Percentiles rank a stretch among this genome's conserved stretches.
Evolutionary conservation across 371 early-diverging fungal genomes (phyloP).

Genomic region (Dichotomocladium elegans): DNA sequence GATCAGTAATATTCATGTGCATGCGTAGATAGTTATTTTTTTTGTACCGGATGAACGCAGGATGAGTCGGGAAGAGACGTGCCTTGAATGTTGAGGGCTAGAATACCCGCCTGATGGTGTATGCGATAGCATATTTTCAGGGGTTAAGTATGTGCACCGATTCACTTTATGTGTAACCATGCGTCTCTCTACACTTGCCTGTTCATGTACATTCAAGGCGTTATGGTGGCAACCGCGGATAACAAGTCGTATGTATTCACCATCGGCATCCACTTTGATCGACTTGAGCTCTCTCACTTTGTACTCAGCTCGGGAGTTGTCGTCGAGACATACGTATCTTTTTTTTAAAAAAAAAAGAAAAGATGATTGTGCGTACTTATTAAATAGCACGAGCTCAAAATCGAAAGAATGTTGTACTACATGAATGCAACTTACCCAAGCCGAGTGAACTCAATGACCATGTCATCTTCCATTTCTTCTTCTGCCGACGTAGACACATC

Average conservation of each 20-base stretch:
- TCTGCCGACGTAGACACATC: background rate
- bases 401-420: background rate
- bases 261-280: slow-evolving; percentile 68
- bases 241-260: slow-evolving; percentile 68
- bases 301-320: slow-evolving; percentile 42
- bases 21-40: background rate
- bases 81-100: slow-evolving; percentile 20
- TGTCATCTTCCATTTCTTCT: slow-evolving; percentile 15
- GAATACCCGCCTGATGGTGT: slow-evolving; percentile 23
- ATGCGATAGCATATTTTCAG: no score
- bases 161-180: no score
- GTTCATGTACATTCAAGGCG: no score
- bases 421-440: slow-evolving; percentile 21
- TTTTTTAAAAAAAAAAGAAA: no score
- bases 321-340: slow-evolving; percentile 44
- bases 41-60: slow-evolving; percentile 8
- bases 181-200: background rate
- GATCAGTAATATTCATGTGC: background rate
- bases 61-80: slow-evolving; percentile 12
- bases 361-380: no score
- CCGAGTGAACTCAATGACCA: slow-evolving; percentile 35
- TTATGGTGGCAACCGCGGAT: slow-evolving; percentile 67
- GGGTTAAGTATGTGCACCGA: no score
- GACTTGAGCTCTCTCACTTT: slow-evolving; percentile 70
- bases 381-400: no score